Evolutionary conservation across 1,284 basidiomycete species (phyloP).

Genomic region (Tranzscheliella williamsii): DNA sequence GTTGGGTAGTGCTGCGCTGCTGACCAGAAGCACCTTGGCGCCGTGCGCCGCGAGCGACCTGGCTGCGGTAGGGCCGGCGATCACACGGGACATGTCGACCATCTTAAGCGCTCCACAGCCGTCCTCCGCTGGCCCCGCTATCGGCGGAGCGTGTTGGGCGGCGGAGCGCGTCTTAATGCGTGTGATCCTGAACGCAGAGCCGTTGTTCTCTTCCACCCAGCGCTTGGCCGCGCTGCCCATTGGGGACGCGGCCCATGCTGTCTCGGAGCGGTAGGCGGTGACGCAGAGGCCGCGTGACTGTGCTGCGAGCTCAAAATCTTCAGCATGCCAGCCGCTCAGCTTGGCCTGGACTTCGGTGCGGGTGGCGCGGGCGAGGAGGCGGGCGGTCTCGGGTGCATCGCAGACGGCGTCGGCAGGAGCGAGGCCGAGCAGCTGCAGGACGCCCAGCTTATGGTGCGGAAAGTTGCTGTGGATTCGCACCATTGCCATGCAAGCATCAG

Average conservation of each 20-base stretch:
- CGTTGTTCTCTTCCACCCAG: slow-evolving; percentile 9
- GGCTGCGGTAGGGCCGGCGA: slow-evolving; percentile 8
- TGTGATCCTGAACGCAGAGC: slow-evolving; percentile 8
- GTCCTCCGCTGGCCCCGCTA: no score
- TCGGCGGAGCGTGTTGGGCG: background rate
- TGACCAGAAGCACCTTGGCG: slow-evolving; percentile 69
- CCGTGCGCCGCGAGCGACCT: slow-evolving; percentile 65
- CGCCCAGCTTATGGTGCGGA: slow-evolving; percentile 30
- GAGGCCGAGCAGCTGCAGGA: slow-evolving; percentile 12
- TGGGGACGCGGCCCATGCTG: slow-evolving; percentile 7
- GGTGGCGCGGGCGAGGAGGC: background rate
- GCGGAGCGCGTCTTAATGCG: background rate
- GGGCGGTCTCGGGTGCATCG: slow-evolving; percentile 2
- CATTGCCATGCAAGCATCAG: background rate
- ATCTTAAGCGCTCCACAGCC: no score
- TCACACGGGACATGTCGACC: slow-evolving; percentile 25
- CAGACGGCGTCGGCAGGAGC: background rate
- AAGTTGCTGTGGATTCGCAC: slow-evolving; percentile 31
- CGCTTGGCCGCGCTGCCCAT: slow-evolving; percentile 9
- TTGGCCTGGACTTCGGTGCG: slow-evolving; percentile 1
- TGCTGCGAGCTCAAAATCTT: slow-evolving; percentile 15
- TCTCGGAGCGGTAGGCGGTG: slow-evolving; percentile 10
- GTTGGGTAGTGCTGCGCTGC: slow-evolving; percentile 67
- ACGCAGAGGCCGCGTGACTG: slow-evolving; percentile 17
- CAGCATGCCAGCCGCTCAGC: slow-evolving; percentile 11